Percentiles rank a stretch among this genome's conserved stretches.
Conservation (phyloP, 2,329 filamentous ascomycete genomes). For the Penicillium olsonii region DNA sequence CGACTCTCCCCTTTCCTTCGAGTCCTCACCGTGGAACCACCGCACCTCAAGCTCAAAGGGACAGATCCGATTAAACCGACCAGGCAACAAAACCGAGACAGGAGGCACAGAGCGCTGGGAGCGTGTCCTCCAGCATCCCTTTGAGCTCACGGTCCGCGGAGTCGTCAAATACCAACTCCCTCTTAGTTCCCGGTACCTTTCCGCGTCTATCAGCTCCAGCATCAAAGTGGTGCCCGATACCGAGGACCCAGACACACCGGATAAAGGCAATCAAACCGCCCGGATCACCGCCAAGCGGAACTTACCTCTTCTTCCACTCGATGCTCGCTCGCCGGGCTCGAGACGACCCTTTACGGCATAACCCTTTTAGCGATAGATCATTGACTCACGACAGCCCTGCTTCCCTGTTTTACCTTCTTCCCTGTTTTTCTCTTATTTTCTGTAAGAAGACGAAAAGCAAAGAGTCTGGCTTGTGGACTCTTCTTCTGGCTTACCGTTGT, state of each 20-base stretch:
- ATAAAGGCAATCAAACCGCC: slow-evolving; percentile 35
- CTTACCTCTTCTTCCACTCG: slow-evolving; percentile 11
- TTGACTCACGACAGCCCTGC: slow-evolving; percentile 25
- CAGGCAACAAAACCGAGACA: slow-evolving; percentile 82
- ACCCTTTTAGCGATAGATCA: slow-evolving; percentile 29
- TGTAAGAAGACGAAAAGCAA: slow-evolving; percentile 20
- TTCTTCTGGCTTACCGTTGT: slow-evolving; percentile 15
- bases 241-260: slow-evolving; percentile 25
- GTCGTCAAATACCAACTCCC: slow-evolving; percentile 79
- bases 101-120: slow-evolving; percentile 88
- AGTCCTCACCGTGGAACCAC: slow-evolving; percentile 82
- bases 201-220: slow-evolving; percentile 49
- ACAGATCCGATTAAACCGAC: slow-evolving; percentile 76
- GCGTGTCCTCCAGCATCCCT: slow-evolving; percentile 83
- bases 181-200: slow-evolving; percentile 56
- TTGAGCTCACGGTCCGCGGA: slow-evolving; percentile 88
- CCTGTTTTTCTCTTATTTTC: slow-evolving; percentile 6
- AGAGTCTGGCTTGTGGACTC: slow-evolving; percentile 1
- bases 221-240: slow-evolving; percentile 42
- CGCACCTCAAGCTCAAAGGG: slow-evolving; percentile 72
- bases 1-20: slow-evolving; percentile 84
- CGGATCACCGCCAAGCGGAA: slow-evolving; percentile 17
- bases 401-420: slow-evolving; percentile 5
- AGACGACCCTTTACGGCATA: slow-evolving; percentile 34
- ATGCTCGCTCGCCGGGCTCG: slow-evolving; percentile 12